phyloP scores from a whole-genome alignment of 495 filamentous ascomycete genomes.

The Neurospora sp. region DNA sequence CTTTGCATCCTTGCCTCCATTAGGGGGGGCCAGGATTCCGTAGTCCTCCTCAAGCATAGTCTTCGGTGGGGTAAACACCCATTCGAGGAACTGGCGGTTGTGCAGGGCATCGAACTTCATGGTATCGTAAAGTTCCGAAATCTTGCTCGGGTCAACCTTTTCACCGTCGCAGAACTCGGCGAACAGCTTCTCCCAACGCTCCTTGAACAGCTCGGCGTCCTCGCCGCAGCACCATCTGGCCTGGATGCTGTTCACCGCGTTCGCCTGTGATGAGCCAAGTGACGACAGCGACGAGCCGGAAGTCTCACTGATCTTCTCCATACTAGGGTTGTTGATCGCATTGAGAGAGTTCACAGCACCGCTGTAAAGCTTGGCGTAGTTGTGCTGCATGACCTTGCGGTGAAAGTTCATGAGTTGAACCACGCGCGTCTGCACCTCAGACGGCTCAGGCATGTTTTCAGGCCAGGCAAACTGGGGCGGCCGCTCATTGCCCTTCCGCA shows the following conservation, averaged over 20 bases:
- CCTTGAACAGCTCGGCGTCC: slow-evolving; percentile 87
- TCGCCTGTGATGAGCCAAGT: slow-evolving; percentile 41
- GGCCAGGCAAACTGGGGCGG: slow-evolving; percentile 97
- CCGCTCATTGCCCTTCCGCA: slow-evolving; percentile 77
- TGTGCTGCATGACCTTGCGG: slow-evolving; percentile 84
- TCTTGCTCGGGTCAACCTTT: slow-evolving; percentile 96
- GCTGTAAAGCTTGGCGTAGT: slow-evolving; percentile 67
- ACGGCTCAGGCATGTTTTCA: slow-evolving; percentile 86
- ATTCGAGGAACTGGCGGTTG: slow-evolving; percentile 94
- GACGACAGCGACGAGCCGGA: slow-evolving; percentile 16
- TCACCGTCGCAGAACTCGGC: slow-evolving; percentile 91
- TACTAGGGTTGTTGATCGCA: slow-evolving; percentile 36
- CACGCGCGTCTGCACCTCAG: slow-evolving; percentile 79
- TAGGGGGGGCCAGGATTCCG: slow-evolving; percentile 20
- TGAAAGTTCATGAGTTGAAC: slow-evolving; percentile 97
- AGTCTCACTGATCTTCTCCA: slow-evolving; percentile 22
- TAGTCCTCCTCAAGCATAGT: slow-evolving; percentile 57
- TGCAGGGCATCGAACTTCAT: slow-evolving; percentile 99
- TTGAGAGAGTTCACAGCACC: slow-evolving; percentile 49
- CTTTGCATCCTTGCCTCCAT: slow-evolving; percentile 28
- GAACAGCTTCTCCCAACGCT: slow-evolving; percentile 98
- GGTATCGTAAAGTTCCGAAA: slow-evolving; percentile 94
- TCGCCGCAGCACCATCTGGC: slow-evolving; percentile 93
- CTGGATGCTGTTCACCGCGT: slow-evolving; percentile 60
- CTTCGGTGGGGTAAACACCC: slow-evolving; percentile 81